phyloP scores from a whole-genome alignment of 31 red algal genomes.

The Endocladia muricata region DNA sequence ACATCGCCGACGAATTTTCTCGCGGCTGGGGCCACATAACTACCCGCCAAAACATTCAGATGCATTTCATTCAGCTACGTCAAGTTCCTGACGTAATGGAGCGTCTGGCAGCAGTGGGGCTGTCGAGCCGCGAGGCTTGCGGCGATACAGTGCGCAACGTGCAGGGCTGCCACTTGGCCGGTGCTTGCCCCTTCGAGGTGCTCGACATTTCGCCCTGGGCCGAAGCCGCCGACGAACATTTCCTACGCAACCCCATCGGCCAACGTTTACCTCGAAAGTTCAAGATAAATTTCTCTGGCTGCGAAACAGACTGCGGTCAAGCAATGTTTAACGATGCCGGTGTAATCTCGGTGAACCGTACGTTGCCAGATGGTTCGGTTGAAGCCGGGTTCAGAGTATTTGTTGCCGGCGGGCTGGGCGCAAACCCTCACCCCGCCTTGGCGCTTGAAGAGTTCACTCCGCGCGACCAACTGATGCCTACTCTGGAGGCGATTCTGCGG shows the following conservation, averaged over 20 bases:
- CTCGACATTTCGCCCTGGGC: not conserved
- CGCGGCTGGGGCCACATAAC: constrained; percentile 7
- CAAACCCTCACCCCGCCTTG: not conserved
- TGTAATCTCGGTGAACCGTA: not conserved
- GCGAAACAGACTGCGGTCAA: not conserved
- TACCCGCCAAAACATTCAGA: constrained; percentile 20
- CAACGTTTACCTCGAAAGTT: not conserved
- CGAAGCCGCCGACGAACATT: not conserved
- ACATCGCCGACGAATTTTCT: not conserved
- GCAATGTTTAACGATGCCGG: not conserved
- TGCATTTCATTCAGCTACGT: not conserved
- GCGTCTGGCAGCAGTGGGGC: not conserved
- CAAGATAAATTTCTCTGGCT: constrained; percentile 2
- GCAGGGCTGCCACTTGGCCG: not conserved
- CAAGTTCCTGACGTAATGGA: not conserved
- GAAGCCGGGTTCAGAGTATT: constrained; percentile 1
- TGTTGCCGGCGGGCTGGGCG: constrained; percentile 8
- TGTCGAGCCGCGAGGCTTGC: not conserved
- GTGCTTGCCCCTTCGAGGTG: not conserved
- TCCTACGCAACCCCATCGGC: not conserved
- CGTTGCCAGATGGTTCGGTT: no score
- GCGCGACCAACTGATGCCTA: not conserved
- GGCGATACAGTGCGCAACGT: constrained; percentile 4
- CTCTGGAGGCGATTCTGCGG: constrained; percentile 6
- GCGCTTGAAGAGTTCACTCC: not conserved